Percentiles rank a stretch among this genome's conserved stretches.
Conservation (phyloP, 192 early-diverging fungal species). For the Martensiomyces pterosporus region DNA sequence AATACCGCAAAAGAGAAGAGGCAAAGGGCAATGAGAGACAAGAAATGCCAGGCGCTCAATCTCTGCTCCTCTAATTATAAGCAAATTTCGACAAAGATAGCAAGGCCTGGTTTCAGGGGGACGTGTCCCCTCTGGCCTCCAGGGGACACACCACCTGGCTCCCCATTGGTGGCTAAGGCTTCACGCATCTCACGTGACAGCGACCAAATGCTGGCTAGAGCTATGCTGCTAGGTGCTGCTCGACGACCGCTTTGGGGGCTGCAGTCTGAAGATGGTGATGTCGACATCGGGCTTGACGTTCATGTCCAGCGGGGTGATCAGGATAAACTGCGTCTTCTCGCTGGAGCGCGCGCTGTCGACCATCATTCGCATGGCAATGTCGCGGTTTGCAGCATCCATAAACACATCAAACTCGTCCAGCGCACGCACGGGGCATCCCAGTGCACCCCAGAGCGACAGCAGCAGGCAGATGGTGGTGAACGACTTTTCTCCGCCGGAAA, state of each 20-base stretch:
- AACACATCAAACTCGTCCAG: constrained; percentile 99
- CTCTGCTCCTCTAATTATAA: too few relatives aligned
- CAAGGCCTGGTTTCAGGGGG: too few relatives aligned
- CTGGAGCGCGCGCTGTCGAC: constrained; percentile 72
- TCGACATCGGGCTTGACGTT: constrained; percentile 51
- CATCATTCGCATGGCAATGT: constrained; percentile 83
- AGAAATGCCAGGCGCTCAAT: too few relatives aligned
- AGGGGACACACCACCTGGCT: too few relatives aligned
- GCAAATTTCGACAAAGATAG: too few relatives aligned
- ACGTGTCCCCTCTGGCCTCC: too few relatives aligned
- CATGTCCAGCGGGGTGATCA: constrained; percentile 95
- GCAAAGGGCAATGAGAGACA: too few relatives aligned
- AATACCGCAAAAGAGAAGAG: background rate
- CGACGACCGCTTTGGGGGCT: too few relatives aligned
- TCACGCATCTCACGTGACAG: too few relatives aligned
- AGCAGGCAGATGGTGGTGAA: constrained; percentile 93
- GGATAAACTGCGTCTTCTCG: constrained; percentile 80
- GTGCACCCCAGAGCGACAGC: constrained; percentile 88
- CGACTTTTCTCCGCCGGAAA: constrained; percentile 97
- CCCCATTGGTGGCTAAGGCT: too few relatives aligned
- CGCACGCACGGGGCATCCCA: constrained; percentile 86
- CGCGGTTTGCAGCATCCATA: constrained; percentile 97
- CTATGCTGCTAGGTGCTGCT: too few relatives aligned
- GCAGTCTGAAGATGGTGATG: constrained; percentile 52
- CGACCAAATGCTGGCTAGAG: too few relatives aligned